Evolutionary conservation across 2,329 filamentous ascomycete genomes (phyloP).

Genomic region (Neofusicoccum parvum): DNA sequence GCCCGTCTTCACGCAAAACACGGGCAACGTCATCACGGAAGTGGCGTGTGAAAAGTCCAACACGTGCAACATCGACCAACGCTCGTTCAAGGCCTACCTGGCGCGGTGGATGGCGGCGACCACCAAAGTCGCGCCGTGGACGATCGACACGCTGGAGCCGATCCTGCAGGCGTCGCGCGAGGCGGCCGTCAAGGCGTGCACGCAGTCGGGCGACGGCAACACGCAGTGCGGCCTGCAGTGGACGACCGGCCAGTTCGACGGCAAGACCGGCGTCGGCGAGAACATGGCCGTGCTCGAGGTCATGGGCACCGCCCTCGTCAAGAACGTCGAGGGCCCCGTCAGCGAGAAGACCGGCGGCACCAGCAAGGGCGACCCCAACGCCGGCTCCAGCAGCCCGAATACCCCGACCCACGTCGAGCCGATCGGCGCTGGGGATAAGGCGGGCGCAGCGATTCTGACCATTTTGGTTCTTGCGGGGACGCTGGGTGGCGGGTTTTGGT

Average conservation of each 20-base stretch:
- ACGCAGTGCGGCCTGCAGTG: constrained; percentile 52
- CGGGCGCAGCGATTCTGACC: constrained; percentile 69
- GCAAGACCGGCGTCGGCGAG: constrained; percentile 56
- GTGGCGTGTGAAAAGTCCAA: constrained; percentile 49
- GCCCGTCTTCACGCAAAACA: constrained; percentile 44
- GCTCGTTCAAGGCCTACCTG: constrained; percentile 50
- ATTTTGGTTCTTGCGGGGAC: constrained; percentile 58
- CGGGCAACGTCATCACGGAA: constrained; percentile 48
- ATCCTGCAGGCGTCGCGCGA: constrained; percentile 57
- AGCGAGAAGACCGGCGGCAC: constrained; percentile 56
- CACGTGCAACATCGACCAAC: constrained; percentile 52
- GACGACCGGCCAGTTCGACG: constrained; percentile 49
- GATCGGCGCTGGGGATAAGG: constrained; percentile 64
- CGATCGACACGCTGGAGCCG: constrained; percentile 48
- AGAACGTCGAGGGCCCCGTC: constrained; percentile 28
- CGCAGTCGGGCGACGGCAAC: constrained; percentile 51
- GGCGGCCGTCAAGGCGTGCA: constrained; percentile 59
- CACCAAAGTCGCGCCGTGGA: constrained; percentile 43
- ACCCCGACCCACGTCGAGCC: constrained; percentile 32
- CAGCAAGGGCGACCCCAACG: constrained; percentile 48
- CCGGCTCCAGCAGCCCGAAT: constrained; percentile 36
- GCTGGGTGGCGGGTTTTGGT: constrained; percentile 57
- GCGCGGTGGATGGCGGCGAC: constrained; percentile 47
- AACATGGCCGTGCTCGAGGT: constrained; percentile 62
- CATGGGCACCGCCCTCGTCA: constrained; percentile 45